Evolutionary conservation across 1,284 basidiomycete genomes (phyloP).

Genomic region (Boletellus dicymbophilus): DNA sequence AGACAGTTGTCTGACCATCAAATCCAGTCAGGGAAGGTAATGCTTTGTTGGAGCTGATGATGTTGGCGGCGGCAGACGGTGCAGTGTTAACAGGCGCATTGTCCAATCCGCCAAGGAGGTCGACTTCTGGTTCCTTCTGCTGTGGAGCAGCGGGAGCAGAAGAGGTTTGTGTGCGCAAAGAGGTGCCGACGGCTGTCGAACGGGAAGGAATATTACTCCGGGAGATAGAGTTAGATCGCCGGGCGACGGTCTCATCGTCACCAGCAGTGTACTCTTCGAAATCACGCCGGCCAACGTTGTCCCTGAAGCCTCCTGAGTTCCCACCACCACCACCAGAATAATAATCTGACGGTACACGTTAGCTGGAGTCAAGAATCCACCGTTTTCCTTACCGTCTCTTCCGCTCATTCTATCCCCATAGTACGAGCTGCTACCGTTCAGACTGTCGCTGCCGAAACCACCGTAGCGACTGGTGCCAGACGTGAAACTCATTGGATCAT

Average conservation of each 20-base stretch:
- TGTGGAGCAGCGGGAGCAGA: slow-evolving; percentile 45
- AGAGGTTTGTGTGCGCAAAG: slow-evolving; percentile 31
- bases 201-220: slow-evolving; percentile 19
- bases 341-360: slow-evolving; percentile 33
- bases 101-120: slow-evolving; percentile 78
- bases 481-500: slow-evolving; percentile 68
- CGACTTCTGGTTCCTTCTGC: slow-evolving; percentile 54
- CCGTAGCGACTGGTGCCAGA: slow-evolving; percentile 70
- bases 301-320: slow-evolving; percentile 58
- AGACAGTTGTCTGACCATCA: slow-evolving; percentile 13
- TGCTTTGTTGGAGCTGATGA: slow-evolving; percentile 57
- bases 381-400: slow-evolving; percentile 40
- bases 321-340: slow-evolving; percentile 50
- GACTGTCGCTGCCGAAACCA: slow-evolving; percentile 78
- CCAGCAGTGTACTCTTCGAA: slow-evolving; percentile 98
- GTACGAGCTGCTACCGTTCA: slow-evolving; percentile 45
- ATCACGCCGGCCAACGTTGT: slow-evolving; percentile 51
- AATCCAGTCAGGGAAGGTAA: slow-evolving; percentile 46
- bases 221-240: slow-evolving; percentile 41
- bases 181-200: slow-evolving; percentile 19
- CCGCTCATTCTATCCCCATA: slow-evolving; percentile 42
- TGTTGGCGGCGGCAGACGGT: slow-evolving; percentile 24
- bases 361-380: not conserved
- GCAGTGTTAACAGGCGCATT: slow-evolving; percentile 46
- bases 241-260: slow-evolving; percentile 72